Evolutionary conservation across 352 stramenopile genomes (phyloP), one percentile per base, ranked within the genome.

Genomic region (Aphanomyces euteiches): DNA sequence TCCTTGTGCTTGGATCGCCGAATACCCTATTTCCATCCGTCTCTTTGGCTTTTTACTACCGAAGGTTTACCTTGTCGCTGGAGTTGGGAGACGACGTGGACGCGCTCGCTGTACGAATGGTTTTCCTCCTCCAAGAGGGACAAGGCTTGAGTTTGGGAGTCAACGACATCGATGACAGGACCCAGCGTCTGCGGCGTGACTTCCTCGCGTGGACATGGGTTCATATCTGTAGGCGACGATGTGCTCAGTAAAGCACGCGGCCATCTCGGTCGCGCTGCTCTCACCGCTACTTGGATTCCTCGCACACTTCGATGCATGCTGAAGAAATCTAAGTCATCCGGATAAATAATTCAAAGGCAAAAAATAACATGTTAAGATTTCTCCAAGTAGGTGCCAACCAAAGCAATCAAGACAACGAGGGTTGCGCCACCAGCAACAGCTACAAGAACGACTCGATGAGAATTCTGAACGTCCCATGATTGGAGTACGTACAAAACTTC

Each of bases 61-160:
- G 34, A 37, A 59, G 19, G 53, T 61, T 8, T 61, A 70, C 64
- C 64, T 40, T 70, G 64, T 5, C 53, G 43, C 40, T 70, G 64
- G 19, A 70, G 64, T 37, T 61, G 54, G 2, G 54, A 61, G 10
- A 61, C 54, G 43, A 61, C 54, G n/a, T 61, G 54, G 15, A 61
- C 54, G 13, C 54, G 54, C 54, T 61, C 54, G 7, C 17, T 40
- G 54, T 61, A 61, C 54, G 54, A 37, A n/a, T 61, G 28, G 34
- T 1, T 37, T 61, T 61, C 54, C 17, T 37, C 54, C 17, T 37
- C 21, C 5, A 61, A 13, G 54, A 45, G 54, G 10, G 54, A 61
- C 17, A 61, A n/a, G 19, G 54, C 54, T 40, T 61, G 19, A 7
- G 54, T 61, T 61, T 61, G 54, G 19, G 21, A 61, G 21, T 61